phyloP scores from a whole-genome alignment of 148 eudicot species.

The Vaccinium myrtillus region DNA sequence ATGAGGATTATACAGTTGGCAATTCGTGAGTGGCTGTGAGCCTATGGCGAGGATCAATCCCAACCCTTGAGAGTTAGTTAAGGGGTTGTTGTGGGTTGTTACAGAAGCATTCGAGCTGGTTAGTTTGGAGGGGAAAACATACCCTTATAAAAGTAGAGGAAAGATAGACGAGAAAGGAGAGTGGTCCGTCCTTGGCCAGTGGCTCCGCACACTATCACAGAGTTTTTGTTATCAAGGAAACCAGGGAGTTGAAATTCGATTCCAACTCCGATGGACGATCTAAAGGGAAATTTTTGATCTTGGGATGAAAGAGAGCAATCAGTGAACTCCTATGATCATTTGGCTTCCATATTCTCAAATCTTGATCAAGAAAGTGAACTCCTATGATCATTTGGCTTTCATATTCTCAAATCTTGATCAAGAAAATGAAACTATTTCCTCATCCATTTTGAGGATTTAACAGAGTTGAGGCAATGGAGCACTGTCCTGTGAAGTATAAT shows the following conservation, averaged over 20 bases:
- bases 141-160: too few relatives aligned
- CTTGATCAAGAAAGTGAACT: not conserved
- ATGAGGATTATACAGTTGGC: too few relatives aligned
- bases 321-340: not conserved
- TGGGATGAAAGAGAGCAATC: not conserved
- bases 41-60: too few relatives aligned
- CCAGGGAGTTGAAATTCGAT: not conserved
- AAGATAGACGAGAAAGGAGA: too few relatives aligned
- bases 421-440: not conserved
- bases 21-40: too few relatives aligned
- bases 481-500: not conserved
- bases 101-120: too few relatives aligned
- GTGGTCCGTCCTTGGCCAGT: too few relatives aligned
- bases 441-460: not conserved
- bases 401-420: not conserved
- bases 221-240: not conserved
- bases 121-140: too few relatives aligned
- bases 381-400: not conserved
- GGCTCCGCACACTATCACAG: too few relatives aligned
- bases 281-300: not conserved
- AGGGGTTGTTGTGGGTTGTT: too few relatives aligned
- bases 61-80: too few relatives aligned
- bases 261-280: not conserved
- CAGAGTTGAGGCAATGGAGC: not conserved
- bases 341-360: not conserved